Evolutionary conservation across 371 early-diverging fungal species (phyloP).

Genomic region (Apophysomyces trapeziformis): DNA sequence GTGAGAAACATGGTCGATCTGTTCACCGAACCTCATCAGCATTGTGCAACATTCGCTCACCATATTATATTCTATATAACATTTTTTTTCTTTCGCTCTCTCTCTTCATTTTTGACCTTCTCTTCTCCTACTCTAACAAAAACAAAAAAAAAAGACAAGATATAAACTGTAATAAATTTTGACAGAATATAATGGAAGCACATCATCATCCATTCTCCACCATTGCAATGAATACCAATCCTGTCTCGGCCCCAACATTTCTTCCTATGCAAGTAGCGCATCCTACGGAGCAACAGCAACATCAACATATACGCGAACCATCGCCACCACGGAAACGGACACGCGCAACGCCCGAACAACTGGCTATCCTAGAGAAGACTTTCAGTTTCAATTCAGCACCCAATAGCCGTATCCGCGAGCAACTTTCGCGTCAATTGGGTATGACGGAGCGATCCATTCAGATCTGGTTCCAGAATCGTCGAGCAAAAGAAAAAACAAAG

Average conservation of each 20-base stretch:
- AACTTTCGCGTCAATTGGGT: slow-evolving; percentile 78
- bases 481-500: slow-evolving; percentile 14
- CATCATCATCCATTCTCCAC: slow-evolving; percentile 2
- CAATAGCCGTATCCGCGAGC: slow-evolving; percentile 76
- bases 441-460: slow-evolving; percentile 78
- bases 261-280: slow-evolving; percentile 3
- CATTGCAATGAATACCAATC: neutral
- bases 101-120: neutral
- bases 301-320: neutral
- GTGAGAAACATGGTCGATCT: slow-evolving; percentile 7
- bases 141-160: neutral
- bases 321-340: slow-evolving; percentile 58
- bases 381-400: slow-evolving; percentile 71
- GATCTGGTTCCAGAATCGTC: slow-evolving; percentile 21
- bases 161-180: no score
- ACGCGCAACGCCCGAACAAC: slow-evolving; percentile 69
- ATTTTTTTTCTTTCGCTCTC: slow-evolving; percentile 3
- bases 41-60: slow-evolving; percentile 7
- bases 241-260: neutral
- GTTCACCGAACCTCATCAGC: slow-evolving; percentile 6
- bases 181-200: neutral
- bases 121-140: neutral
- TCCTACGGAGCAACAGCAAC: neutral
- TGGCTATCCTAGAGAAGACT: slow-evolving; percentile 68
- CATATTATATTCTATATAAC: slow-evolving; percentile 1